Conservation (phyloP, 495 filamentous ascomycete genomes). For the Aspergillus hancockii region DNA sequence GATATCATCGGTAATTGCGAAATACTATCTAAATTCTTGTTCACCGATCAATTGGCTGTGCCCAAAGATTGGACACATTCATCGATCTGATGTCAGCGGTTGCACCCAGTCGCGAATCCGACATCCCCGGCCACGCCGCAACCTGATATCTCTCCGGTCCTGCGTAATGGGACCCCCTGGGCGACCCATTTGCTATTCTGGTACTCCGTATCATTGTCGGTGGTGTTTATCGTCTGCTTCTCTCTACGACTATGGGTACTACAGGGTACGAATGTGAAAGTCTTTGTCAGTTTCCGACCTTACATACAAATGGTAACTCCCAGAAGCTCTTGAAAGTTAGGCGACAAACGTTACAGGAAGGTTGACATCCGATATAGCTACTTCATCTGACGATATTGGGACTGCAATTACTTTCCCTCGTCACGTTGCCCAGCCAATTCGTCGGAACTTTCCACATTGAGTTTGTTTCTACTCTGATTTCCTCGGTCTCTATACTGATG, state of each 20-base stretch:
- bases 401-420: background rate
- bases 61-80: too few species aligned
- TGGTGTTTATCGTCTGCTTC: background rate
- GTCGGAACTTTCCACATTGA: background rate
- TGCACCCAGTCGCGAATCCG: too few species aligned
- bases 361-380: background rate
- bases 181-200: background rate
- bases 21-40: background rate
- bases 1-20: too few species aligned
- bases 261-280: background rate
- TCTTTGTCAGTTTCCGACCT: background rate
- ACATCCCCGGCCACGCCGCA: too few species aligned
- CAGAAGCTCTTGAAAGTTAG: background rate
- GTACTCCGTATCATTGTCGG: background rate
- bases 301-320: background rate
- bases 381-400: background rate
- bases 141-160: too few species aligned
- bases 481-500: background rate
- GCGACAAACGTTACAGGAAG: background rate
- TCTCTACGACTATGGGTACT: background rate
- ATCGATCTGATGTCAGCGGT: too few species aligned
- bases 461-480: background rate
- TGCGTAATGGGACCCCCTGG: background rate
- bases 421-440: background rate
- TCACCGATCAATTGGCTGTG: background rate